Conservation (phyloP, 1,284 basidiomycete genomes). For the Puccinia coronata region DNA sequence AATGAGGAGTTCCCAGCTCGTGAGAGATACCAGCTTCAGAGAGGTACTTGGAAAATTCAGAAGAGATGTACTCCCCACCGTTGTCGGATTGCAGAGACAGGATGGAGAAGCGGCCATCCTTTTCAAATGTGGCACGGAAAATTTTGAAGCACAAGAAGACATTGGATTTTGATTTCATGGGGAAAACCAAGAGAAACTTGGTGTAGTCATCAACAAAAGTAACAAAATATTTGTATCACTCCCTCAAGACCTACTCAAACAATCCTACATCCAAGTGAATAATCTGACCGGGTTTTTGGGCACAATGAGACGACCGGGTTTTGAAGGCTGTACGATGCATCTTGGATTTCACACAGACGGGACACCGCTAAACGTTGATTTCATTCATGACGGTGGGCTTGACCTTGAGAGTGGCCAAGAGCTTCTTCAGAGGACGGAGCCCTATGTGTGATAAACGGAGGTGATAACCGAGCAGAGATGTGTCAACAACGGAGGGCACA, state of each 20-base stretch:
- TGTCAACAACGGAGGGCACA: not conserved
- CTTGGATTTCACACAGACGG: not conserved
- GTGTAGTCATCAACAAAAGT: too few species aligned
- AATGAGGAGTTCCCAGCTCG: too few species aligned
- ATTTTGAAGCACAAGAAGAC: too few species aligned
- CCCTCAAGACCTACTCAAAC: not conserved
- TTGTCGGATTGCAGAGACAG: slow-evolving; percentile 22
- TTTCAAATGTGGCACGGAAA: not conserved
- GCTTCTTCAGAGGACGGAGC: too few species aligned
- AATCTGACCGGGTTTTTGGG: not conserved
- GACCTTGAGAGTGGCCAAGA: not conserved
- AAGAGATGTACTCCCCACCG: too few species aligned
- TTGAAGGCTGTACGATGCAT: not conserved
- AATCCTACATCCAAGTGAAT: too few species aligned
- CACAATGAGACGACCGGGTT: not conserved
- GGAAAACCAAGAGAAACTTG: too few species aligned
- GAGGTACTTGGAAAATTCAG: too few species aligned
- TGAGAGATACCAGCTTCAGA: too few species aligned
- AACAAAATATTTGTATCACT: not conserved
- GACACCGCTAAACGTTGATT: not conserved
- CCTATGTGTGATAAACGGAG: not conserved
- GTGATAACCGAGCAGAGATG: too few species aligned
- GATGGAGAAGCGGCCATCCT: not conserved
- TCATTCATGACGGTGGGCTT: not conserved
- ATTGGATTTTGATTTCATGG: too few species aligned